A percentile compares a stretch with the other conserved stretches of the same genome.
phyloP scores from a whole-genome alignment of 345 rosid genomes.

The Linum trigynum region DNA sequence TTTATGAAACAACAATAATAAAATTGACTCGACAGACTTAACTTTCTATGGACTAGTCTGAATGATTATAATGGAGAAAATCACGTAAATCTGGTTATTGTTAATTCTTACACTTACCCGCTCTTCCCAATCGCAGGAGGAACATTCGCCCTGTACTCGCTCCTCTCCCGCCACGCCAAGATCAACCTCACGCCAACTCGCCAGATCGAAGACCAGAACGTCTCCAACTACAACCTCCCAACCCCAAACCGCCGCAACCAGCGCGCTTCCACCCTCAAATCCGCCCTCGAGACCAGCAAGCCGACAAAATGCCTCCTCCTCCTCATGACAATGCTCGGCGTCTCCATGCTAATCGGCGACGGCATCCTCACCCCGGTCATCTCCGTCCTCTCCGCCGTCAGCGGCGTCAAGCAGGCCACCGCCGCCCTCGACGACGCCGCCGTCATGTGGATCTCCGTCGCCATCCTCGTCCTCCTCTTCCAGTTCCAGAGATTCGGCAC shows the following conservation, averaged over 20 bases:
- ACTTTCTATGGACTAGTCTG: too few species aligned
- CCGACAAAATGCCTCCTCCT: not conserved
- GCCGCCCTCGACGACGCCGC: too few species aligned
- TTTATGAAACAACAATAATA: too few species aligned
- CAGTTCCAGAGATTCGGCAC: constrained; percentile 26
- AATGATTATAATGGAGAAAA: too few species aligned
- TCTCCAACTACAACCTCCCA: not conserved
- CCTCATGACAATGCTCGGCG: not conserved
- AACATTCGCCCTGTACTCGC: constrained; percentile 10
- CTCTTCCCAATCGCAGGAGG: not conserved
- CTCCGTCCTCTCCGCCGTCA: too few species aligned
- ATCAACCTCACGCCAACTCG: constrained; percentile 1
- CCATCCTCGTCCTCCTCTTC: constrained; percentile 18
- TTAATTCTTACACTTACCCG: too few species aligned
- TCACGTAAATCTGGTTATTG: too few species aligned
- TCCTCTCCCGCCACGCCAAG: constrained; percentile 1
- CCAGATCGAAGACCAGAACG: constrained; percentile 2
- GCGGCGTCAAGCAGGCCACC: too few species aligned
- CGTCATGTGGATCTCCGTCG: constrained; percentile 23
- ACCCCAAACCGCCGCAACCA: not conserved
- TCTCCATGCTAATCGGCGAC: too few species aligned
- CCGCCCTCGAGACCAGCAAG: not conserved
- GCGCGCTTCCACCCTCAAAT: not conserved
- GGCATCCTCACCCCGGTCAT: too few species aligned
- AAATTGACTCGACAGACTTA: too few species aligned